These are phyloP conservation scores for Microbotryum silenes-acaulis DNA, from an alignment of 1,284 basidiomycete genomes.

Conservation along the genomic window DNA sequence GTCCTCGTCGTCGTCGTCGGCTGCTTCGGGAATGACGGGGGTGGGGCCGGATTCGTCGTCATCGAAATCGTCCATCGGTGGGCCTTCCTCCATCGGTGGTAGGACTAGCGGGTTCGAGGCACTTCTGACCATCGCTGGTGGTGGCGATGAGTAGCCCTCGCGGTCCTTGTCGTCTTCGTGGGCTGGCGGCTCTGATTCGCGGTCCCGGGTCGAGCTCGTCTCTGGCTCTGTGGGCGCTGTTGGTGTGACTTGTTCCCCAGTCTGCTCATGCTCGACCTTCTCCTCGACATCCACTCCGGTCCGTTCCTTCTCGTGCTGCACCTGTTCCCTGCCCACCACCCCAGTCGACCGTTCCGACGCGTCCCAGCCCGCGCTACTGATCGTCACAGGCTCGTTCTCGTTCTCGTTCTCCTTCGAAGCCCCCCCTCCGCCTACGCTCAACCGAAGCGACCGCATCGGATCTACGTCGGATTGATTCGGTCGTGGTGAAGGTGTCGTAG, in stretches of 20 bases:
- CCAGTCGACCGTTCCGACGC: background rate
- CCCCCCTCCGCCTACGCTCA: background rate
- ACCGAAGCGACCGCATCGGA: background rate
- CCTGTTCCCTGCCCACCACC: background rate
- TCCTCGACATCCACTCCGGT: background rate
- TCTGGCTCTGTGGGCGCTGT: background rate
- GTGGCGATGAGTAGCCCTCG: background rate
- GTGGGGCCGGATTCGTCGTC: conserved; percentile 9
- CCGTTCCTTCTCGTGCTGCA: no score
- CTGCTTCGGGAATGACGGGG: conserved; percentile 54
- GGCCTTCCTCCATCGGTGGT: background rate
- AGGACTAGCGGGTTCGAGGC: background rate
- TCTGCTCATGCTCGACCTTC: background rate
- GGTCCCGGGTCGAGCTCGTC: background rate
- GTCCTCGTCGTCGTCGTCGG: conserved; percentile 59
- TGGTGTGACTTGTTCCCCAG: background rate
- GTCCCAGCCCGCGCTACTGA: background rate
- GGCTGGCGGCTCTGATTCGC: background rate
- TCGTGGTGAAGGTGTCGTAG: background rate
- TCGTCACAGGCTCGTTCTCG: background rate
- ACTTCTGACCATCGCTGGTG: background rate
- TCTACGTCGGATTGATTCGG: background rate
- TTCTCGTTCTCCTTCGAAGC: no score
- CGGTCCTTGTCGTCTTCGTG: background rate
- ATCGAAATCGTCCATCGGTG: conserved; percentile 2